Evolutionary conservation across 176 grass and related monocot species (phyloP), one percentile per base, ranked within the genome.

Genomic region (Cymbopogon citratus): DNA sequence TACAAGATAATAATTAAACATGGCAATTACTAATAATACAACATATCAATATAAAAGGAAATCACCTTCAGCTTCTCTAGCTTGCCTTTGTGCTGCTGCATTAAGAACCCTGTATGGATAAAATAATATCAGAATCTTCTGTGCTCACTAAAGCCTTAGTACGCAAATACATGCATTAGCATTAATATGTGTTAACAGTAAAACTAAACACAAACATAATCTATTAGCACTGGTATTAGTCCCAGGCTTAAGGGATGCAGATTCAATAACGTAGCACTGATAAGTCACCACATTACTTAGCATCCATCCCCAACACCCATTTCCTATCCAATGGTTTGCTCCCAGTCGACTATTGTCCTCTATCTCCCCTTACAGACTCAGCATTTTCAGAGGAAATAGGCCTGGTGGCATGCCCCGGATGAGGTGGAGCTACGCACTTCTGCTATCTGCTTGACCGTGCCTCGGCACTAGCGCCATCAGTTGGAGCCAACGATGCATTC

Each of bases 11-110:
- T 57, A 6, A 74, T 43, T 81, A 87, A 70, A 46, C 11, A 81
- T 5, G 25, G 29, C 57, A 33, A 66, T 64, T 36, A 29, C 19
- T 74, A 44, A 72, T 45, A 74, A 81, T 9, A 78, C 0, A 85
- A 36, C 34, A 39, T 38, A 84, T n/a, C 34, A 82, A 67, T 63
- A 31, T 21, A 76, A 27, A 91, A 54, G 67, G 68, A 79, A 83
- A 85, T 74, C 66, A 98, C 96, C 96, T 98, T 95, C 96, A 95
- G 87, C 76, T 66, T 95, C 87, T 73, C 72, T 94, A 83, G 92
- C 87, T 78, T 91, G 92, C 77, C 85, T 88, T 72, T 94, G 84
- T 88, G 89, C 92, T 66, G 91, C 96, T 54, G 96, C 94, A 68
- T 88, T 85, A 86, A 87, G 73, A 93, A 94, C 96, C 91, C 96